Percentiles rank a stretch among this genome's conserved stretches.
Conservation (phyloP, 2,329 filamentous ascomycete genomes). For the Escovopsis sp. region DNA sequence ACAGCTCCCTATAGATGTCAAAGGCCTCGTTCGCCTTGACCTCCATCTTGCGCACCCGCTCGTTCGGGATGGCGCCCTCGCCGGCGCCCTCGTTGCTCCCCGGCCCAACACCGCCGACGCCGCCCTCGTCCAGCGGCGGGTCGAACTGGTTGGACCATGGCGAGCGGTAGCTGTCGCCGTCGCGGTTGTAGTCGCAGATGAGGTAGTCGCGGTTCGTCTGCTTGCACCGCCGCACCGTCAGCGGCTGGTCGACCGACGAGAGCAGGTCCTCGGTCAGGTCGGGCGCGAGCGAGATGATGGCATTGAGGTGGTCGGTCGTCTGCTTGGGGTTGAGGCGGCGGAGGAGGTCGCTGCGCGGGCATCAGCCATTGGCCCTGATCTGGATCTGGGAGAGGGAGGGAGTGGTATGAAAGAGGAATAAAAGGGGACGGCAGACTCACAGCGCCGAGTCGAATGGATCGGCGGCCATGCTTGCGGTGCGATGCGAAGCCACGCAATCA, state of each 20-base stretch:
- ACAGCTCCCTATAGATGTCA: conserved; percentile 91
- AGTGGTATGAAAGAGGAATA: neutral
- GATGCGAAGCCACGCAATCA: no score
- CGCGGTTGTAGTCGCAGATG: conserved; percentile 98
- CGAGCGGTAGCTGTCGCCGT: conserved; percentile 92
- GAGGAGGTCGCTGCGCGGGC: conserved; percentile 66
- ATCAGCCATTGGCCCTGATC: conserved; percentile 2
- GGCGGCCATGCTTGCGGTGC: conserved; percentile 23
- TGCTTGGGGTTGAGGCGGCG: conserved; percentile 92
- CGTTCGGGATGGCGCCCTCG: conserved; percentile 77
- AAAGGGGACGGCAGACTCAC: conserved; percentile 30
- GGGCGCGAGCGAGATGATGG: conserved; percentile 77
- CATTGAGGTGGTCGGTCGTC: conserved; percentile 74
- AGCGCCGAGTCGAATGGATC: conserved; percentile 65
- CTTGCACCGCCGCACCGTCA: conserved; percentile 71
- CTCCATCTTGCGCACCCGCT: conserved; percentile 87
- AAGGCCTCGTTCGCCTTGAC: conserved; percentile 89
- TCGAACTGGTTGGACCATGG: conserved; percentile 99
- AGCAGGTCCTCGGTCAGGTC: conserved; percentile 95
- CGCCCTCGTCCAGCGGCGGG: conserved; percentile 60
- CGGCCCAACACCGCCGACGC: conserved; percentile 35
- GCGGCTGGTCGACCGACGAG: conserved; percentile 90
- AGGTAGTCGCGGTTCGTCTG: conserved; percentile 90
- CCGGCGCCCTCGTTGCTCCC: conserved; percentile 45
- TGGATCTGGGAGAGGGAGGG: no score